Evolutionary conservation across 2,329 filamentous ascomycete genomes (phyloP).

Genomic region (Monosporascus sp.): DNA sequence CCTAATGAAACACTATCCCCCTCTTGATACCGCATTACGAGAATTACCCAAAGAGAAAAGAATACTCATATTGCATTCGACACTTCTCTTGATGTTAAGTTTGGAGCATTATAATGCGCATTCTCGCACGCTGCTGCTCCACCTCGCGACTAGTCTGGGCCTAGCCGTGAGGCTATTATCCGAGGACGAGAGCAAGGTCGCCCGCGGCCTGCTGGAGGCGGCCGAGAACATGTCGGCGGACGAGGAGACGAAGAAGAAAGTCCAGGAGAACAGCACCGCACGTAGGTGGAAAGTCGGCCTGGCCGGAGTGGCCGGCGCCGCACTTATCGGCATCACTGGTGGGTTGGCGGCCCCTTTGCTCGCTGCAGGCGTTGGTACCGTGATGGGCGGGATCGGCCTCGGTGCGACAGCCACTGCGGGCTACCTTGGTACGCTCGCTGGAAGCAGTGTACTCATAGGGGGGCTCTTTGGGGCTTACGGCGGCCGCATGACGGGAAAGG

Average conservation of each 20-base stretch:
- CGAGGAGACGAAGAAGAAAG: constrained; percentile 56
- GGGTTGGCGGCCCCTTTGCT: constrained; percentile 74
- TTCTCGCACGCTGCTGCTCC: constrained; percentile 65
- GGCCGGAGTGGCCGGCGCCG: constrained; percentile 36
- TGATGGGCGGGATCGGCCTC: constrained; percentile 73
- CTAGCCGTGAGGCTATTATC: constrained; percentile 59
- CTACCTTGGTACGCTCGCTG: constrained; percentile 73
- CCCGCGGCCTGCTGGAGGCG: constrained; percentile 66
- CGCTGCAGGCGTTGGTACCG: constrained; percentile 71
- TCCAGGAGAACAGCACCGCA: constrained; percentile 56
- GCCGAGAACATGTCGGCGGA: constrained; percentile 62
- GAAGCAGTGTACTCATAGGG: constrained; percentile 73
- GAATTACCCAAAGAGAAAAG: constrained; percentile 54
- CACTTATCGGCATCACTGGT: constrained; percentile 67
- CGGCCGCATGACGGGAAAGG: constrained; percentile 73
- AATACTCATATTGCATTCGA: constrained; percentile 62
- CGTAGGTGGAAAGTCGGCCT: constrained; percentile 67
- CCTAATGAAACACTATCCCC: constrained; percentile 50
- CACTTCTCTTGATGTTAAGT: constrained; percentile 67
- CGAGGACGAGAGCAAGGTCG: constrained; percentile 70
- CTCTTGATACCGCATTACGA: constrained; percentile 56
- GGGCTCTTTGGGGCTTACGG: constrained; percentile 86
- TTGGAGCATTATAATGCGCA: constrained; percentile 73
- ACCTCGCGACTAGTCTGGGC: constrained; percentile 66
- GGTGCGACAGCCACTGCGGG: constrained; percentile 74